Base-by-base conservation (phyloP, 116 monocot genomes). In the Papilionanthe hybrid region DNA sequence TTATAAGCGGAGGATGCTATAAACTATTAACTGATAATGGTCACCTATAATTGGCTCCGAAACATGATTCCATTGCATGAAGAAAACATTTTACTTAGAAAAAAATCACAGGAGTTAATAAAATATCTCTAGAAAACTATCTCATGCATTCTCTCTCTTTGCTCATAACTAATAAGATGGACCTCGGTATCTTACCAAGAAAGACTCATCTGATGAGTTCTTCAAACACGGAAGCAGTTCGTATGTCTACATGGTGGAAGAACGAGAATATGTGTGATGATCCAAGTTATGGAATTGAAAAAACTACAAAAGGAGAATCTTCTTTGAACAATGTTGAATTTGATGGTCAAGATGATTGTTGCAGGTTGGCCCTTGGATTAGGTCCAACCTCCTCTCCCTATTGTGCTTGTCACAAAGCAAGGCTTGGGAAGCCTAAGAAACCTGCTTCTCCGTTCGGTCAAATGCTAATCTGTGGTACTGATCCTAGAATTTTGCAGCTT, bases 371-470 rank as follows among this genome's bases (percentile, higher is more conserved):
- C 42, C 95, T 99, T 69, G 99, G 99, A 28, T 80, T 99, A 76
- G 99, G 98, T 28, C 98, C 98, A 28, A 89, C 96, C 55, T 91
- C 96, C 37, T 87, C 88, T 42, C 80, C 77, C 1, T 94, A 87
- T 79, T 75, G 72, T 66, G 78, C 85, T 53, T 81, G 76, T 75
- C 53, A 77, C 49, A 44, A 78, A 23, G 20, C 82, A 30, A 68
- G 37, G 27, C 7, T 75, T 18, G 78, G 30, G 41, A 89, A 82
- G 53, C 42, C 50, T 42, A 87, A 86, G 55, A 83, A 85, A 45
- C 53, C 89, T 66, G 56, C 55, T 3, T 77, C 45, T 7, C 53
- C 17, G 15, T 53, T 53, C 53, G 83, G 83, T 49, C 80, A 82
- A 37, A 82, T 65, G 55, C 77, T 81, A 49, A 42, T 65, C 75